These are phyloP conservation scores for Termitomyces eurrhizus DNA, from an alignment of 768 basidiomycete species.

Conservation along the genomic window DNA sequence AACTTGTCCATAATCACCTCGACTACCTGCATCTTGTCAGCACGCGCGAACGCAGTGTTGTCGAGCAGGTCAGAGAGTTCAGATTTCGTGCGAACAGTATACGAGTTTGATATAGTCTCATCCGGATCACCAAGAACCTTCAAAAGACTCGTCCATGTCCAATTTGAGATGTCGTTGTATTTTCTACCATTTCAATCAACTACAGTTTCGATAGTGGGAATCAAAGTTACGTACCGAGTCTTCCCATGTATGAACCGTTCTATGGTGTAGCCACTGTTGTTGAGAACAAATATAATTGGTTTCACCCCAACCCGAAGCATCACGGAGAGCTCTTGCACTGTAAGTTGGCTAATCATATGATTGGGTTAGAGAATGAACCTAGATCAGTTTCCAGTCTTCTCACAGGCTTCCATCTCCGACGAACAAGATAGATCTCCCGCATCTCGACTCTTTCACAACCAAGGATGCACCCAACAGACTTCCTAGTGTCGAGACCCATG, in stretches of 20 bases:
- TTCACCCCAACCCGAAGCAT: conserved; percentile 72
- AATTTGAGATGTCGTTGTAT: conserved; percentile 85
- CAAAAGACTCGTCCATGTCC: conserved; percentile 72
- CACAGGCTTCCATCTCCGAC: conserved; percentile 82
- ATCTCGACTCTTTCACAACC: conserved; percentile 61
- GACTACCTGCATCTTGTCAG: conserved; percentile 71
- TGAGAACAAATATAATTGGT: conserved; percentile 83
- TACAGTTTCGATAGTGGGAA: neutral
- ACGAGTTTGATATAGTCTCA: conserved; percentile 50
- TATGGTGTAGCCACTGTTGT: conserved; percentile 84
- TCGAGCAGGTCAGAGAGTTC: conserved; percentile 70
- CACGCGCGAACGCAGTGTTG: conserved; percentile 53
- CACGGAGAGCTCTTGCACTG: conserved; percentile 79
- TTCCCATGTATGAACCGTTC: conserved; percentile 75
- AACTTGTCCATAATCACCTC: conserved; percentile 73
- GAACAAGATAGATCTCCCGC: conserved; percentile 76
- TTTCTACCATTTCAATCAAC: conserved; percentile 34
- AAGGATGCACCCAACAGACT: conserved; percentile 75
- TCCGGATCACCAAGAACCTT: conserved; percentile 52
- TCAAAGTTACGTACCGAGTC: conserved; percentile 32
- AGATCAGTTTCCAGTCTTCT: conserved; percentile 22
- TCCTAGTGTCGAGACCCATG: conserved; percentile 26
- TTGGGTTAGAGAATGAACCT: neutral
- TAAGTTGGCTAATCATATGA: conserved; percentile 51
- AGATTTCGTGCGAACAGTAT: conserved; percentile 60